phyloP scores from a whole-genome alignment of 495 filamentous ascomycete species.

The Aspergillus diversus region DNA sequence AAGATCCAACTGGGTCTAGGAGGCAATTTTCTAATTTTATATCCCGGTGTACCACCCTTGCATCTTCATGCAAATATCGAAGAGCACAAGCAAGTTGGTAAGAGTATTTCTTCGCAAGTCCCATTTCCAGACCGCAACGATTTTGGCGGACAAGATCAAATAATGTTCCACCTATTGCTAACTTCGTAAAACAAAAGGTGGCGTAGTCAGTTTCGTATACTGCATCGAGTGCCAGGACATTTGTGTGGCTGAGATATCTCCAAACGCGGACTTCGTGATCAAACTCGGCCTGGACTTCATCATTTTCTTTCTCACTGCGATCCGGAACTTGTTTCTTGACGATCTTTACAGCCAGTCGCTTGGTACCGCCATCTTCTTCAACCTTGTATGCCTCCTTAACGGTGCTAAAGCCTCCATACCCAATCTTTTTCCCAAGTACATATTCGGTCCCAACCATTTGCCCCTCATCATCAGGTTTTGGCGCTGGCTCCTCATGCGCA shows the following conservation, averaged over 20 bases:
- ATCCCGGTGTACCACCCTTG: constrained; percentile 71
- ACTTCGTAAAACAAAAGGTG: constrained; percentile 74
- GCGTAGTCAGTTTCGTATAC: constrained; percentile 74
- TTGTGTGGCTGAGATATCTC: constrained; percentile 67
- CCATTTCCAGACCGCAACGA: constrained; percentile 55
- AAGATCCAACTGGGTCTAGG: constrained; percentile 56
- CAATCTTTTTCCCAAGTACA: constrained; percentile 72
- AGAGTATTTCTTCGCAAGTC: constrained; percentile 63
- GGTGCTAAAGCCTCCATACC: constrained; percentile 70
- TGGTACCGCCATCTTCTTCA: constrained; percentile 55
- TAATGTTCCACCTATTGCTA: constrained; percentile 70
- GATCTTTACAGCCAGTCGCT: constrained; percentile 69
- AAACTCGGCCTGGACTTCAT: constrained; percentile 71
- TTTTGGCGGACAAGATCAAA: constrained; percentile 68
- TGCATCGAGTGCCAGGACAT: constrained; percentile 66
- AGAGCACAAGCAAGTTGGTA: constrained; percentile 72
- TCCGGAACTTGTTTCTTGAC: constrained; percentile 64
- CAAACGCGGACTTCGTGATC: constrained; percentile 75
- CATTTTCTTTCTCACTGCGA: constrained; percentile 65
- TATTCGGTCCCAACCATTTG: constrained; percentile 74
- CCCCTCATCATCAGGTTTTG: constrained; percentile 68
- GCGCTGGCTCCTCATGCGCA: constrained; percentile 44
- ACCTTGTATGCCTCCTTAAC: constrained; percentile 75
- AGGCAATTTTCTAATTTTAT: constrained; percentile 81
- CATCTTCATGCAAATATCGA: constrained; percentile 75